Evolutionary conservation across 371 early-diverging fungal species (phyloP).

Genomic region (Apophysomyces sp.): DNA sequence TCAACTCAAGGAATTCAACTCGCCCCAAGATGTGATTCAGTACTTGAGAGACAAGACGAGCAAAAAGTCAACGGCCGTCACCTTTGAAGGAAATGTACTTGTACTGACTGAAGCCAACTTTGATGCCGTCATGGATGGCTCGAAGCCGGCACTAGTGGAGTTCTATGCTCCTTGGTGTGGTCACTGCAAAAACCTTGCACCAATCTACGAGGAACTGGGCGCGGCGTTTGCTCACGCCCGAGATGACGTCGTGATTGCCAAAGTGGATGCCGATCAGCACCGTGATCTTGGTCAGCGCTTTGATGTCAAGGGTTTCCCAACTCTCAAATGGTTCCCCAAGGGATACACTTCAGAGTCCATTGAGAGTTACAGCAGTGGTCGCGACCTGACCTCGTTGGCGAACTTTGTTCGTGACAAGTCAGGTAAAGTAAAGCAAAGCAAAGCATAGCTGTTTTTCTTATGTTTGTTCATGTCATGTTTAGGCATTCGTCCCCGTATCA

Average conservation of each 20-base stretch:
- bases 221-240: slow-evolving; percentile 69
- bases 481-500: slow-evolving; percentile 57
- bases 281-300: slow-evolving; percentile 73
- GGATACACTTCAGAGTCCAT: slow-evolving; percentile 61
- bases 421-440: slow-evolving; percentile 37
- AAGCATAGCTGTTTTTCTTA: background rate
- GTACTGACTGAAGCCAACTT: slow-evolving; percentile 85
- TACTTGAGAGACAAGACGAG: slow-evolving; percentile 38
- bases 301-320: slow-evolving; percentile 86
- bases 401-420: slow-evolving; percentile 80
- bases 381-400: slow-evolving; percentile 76
- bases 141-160: slow-evolving; percentile 90
- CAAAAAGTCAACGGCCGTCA: slow-evolving; percentile 2
- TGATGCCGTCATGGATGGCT: slow-evolving; percentile 74
- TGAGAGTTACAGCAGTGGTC: slow-evolving; percentile 80
- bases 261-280: slow-evolving; percentile 88
- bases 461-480: too few relatives aligned
- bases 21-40: slow-evolving; percentile 44
- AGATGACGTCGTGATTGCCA: slow-evolving; percentile 82
- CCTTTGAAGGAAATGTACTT: slow-evolving; percentile 35
- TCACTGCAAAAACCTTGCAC: slow-evolving; percentile 91
- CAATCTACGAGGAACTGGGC: slow-evolving; percentile 81
- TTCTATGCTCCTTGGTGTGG: slow-evolving; percentile 96
- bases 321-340: slow-evolving; percentile 92
- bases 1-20: slow-evolving; percentile 52